A percentile compares a stretch with the other conserved stretches of the same genome.
Evolutionary conservation across 2,329 filamentous ascomycete genomes (phyloP).

Genomic region (Fusarium continuum): DNA sequence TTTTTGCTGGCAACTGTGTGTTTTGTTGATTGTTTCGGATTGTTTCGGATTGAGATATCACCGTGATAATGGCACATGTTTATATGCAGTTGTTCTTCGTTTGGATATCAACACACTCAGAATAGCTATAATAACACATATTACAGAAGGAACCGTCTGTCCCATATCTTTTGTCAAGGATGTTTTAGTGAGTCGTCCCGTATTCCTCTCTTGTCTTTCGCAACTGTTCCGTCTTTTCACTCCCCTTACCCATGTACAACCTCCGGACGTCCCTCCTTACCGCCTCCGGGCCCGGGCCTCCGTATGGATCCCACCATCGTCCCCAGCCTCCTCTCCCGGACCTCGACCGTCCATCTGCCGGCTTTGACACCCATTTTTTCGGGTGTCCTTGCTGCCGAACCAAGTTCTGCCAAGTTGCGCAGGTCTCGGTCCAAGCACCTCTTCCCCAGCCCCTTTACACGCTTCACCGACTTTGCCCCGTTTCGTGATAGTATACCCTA

Average conservation of each 20-base stretch:
- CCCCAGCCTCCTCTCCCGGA: conserved; percentile 36
- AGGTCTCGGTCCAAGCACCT: conserved; percentile 24
- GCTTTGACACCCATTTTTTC: conserved; percentile 23
- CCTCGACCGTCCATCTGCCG: conserved; percentile 26
- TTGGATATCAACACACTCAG: conserved; percentile 16
- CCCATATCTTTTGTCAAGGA: conserved; percentile 87
- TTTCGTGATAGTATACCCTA: conserved; percentile 14
- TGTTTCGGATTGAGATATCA: conserved; percentile 1
- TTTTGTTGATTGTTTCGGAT: neutral
- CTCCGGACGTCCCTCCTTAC: conserved; percentile 25
- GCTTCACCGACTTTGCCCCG: conserved; percentile 42
- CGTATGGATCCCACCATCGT: conserved; percentile 28
- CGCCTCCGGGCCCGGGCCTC: conserved; percentile 35
- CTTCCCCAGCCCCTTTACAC: conserved; percentile 18
- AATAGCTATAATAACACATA: conserved; percentile 36
- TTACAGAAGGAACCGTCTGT: conserved; percentile 80
- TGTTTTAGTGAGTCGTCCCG: conserved; percentile 71
- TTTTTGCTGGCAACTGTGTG: conserved; percentile 5
- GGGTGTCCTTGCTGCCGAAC: conserved; percentile 25
- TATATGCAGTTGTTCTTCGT: neutral
- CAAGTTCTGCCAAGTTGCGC: conserved; percentile 29
- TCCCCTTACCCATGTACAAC: conserved; percentile 19
- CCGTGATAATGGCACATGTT: conserved; percentile 6
- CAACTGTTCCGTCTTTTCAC: conserved; percentile 31
- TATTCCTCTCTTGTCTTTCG: conserved; percentile 26